Evolutionary conservation across 2,329 filamentous ascomycete species (phyloP).

Genomic region (Penicillium occitanis): DNA sequence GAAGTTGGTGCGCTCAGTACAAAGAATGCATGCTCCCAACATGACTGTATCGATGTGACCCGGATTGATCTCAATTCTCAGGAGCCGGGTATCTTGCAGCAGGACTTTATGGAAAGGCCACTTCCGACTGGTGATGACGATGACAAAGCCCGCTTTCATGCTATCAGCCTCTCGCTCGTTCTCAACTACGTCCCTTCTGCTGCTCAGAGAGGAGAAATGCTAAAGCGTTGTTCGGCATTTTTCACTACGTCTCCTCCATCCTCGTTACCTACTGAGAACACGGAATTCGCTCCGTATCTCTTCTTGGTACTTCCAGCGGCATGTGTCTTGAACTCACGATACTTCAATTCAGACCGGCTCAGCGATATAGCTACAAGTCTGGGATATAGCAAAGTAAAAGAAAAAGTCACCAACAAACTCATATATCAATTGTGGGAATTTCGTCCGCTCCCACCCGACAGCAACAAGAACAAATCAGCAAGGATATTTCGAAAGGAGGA

Average conservation of each 20-base stretch:
- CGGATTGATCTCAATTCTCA: slow-evolving; percentile 92
- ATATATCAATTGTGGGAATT: slow-evolving; percentile 85
- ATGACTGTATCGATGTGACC: slow-evolving; percentile 68
- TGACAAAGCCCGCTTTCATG: slow-evolving; percentile 69
- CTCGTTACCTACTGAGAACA: slow-evolving; percentile 23
- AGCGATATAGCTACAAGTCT: slow-evolving; percentile 71
- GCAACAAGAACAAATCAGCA: slow-evolving; percentile 28
- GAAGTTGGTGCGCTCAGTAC: slow-evolving; percentile 88
- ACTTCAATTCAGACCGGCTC: slow-evolving; percentile 72
- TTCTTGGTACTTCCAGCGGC: slow-evolving; percentile 89
- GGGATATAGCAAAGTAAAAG: slow-evolving; percentile 66
- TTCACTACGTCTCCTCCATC: slow-evolving; percentile 45
- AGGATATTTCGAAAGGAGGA: slow-evolving; percentile 68
- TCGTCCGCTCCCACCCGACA: background rate
- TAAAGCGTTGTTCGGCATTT: slow-evolving; percentile 71
- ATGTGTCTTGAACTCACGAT: slow-evolving; percentile 86
- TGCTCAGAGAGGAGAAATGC: slow-evolving; percentile 75
- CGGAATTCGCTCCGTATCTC: slow-evolving; percentile 53
- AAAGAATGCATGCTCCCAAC: slow-evolving; percentile 77
- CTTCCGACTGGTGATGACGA: slow-evolving; percentile 55
- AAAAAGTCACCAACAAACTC: slow-evolving; percentile 77
- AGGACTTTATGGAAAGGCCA: slow-evolving; percentile 91
- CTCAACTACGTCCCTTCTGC: slow-evolving; percentile 90
- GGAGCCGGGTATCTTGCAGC: slow-evolving; percentile 70
- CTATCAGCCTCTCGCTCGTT: slow-evolving; percentile 88